Conservation (phyloP, 805 yeast species). For the Spathaspora hagerdaliae region DNA sequence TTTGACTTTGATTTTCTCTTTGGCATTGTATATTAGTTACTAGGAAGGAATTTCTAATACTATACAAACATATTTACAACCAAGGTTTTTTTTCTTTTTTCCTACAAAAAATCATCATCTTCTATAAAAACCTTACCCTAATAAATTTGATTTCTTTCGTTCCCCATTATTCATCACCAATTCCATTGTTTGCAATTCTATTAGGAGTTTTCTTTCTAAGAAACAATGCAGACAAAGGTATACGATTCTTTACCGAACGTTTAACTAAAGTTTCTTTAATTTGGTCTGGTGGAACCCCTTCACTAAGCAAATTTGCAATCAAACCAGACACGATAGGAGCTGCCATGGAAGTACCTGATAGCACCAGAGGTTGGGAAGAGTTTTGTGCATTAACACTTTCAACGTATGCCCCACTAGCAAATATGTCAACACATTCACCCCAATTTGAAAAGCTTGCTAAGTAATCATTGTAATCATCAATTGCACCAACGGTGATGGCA, state of each 20-base stretch:
- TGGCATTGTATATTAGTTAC: background rate
- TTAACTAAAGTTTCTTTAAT: conserved; percentile 41
- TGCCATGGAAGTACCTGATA: conserved; percentile 83
- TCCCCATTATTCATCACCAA: too few species aligned
- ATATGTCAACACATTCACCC: conserved; percentile 87
- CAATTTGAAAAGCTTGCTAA: conserved; percentile 83
- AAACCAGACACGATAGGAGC: conserved; percentile 72
- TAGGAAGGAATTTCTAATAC: background rate
- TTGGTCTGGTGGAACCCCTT: conserved; percentile 43
- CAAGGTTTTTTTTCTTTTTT: background rate
- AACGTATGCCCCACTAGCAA: conserved; percentile 77
- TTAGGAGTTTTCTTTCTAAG: conserved; percentile 59
- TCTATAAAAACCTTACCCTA: too few species aligned
- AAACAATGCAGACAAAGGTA: conserved; percentile 43
- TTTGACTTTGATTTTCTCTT: conserved; percentile 2
- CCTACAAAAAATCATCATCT: too few species aligned
- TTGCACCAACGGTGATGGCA: conserved; percentile 84
- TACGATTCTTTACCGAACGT: conserved; percentile 43
- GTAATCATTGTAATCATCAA: conserved; percentile 67
- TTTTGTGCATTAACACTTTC: conserved; percentile 31
- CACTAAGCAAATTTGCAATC: conserved; percentile 50
- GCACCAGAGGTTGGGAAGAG: conserved; percentile 20
- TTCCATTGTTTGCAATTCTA: conserved; percentile 36
- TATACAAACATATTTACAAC: background rate
- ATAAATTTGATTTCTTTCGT: too few species aligned